These are phyloP conservation scores for Pyrenochaeta sp. DNA, from an alignment of 2,329 filamentous ascomycete species.

Conservation along the genomic window DNA sequence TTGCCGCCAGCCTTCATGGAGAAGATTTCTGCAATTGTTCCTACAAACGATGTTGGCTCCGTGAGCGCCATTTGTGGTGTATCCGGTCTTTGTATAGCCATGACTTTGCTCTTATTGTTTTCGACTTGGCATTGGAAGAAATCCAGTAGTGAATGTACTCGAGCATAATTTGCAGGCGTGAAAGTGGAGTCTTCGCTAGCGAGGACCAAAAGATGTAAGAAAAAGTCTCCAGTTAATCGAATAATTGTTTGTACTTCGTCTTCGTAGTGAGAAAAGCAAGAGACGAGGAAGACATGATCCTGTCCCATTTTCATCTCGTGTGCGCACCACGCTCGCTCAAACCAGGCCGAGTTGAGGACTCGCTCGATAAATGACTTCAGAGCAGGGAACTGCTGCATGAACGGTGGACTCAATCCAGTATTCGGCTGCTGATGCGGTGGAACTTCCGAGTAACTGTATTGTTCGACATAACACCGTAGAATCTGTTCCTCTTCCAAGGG, in stretches of 20 bases:
- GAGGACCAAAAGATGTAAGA: conserved; percentile 51
- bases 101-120: conserved; percentile 6
- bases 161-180: conserved; percentile 16
- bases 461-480: conserved; percentile 49
- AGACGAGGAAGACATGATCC: conserved; percentile 52
- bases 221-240: conserved; percentile 51
- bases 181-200: conserved; percentile 30
- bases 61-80: conserved; percentile 15
- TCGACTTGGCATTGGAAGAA: conserved; percentile 21
- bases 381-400: conserved; percentile 34
- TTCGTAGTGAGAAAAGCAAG: conserved; percentile 36
- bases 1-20: conserved; percentile 53
- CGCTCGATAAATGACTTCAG: conserved; percentile 43
- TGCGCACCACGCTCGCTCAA: conserved; percentile 54
- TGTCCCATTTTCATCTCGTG: conserved; percentile 54
- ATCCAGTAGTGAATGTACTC: conserved; percentile 29
- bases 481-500: conserved; percentile 45
- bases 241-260: conserved; percentile 36
- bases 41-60: conserved; percentile 17
- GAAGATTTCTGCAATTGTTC: conserved; percentile 48
- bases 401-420: conserved; percentile 32
- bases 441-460: conserved; percentile 40
- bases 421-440: conserved; percentile 33
- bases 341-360: conserved; percentile 52
- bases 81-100: conserved; percentile 23